Conservation (phyloP, 1,284 basidiomycete species). For the Tilletia indica region DNA sequence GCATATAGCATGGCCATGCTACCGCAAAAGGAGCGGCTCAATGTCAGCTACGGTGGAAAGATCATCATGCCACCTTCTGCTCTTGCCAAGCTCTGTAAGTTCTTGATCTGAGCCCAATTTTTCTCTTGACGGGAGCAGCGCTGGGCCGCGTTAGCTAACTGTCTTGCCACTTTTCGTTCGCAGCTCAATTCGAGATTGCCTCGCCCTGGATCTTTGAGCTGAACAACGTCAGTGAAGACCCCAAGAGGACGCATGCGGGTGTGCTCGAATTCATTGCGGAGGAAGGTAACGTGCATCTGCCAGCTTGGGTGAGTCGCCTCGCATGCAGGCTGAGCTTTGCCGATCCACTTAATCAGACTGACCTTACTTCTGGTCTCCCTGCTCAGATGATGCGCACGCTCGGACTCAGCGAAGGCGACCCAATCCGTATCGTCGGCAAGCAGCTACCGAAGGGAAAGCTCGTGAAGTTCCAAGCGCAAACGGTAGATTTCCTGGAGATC, state of each 20-base stretch:
- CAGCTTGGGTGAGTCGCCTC: slow-evolving; percentile 71
- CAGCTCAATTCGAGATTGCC: slow-evolving; percentile 80
- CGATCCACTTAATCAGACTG: not conserved
- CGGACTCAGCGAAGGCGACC: slow-evolving; percentile 87
- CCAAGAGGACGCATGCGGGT: slow-evolving; percentile 76
- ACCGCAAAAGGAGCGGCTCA: slow-evolving; percentile 73
- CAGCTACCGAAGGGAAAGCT: slow-evolving; percentile 89
- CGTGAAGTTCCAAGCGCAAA: slow-evolving; percentile 95
- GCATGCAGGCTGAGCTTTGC: not conserved
- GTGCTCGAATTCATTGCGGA: slow-evolving; percentile 98
- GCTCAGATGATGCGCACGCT: slow-evolving; percentile 91
- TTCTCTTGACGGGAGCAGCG: no score
- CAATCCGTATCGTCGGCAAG: slow-evolving; percentile 84
- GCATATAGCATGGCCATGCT: slow-evolving; percentile 85
- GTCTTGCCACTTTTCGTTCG: slow-evolving; percentile 17
- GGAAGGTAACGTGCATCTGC: slow-evolving; percentile 90
- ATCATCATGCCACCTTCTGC: slow-evolving; percentile 98
- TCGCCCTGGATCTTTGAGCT: slow-evolving; percentile 95
- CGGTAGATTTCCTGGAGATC: slow-evolving; percentile 85
- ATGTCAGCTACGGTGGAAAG: slow-evolving; percentile 94
- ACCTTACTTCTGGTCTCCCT: not conserved
- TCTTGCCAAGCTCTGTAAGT: slow-evolving; percentile 74
- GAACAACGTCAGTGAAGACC: slow-evolving; percentile 67
- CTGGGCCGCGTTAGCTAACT: not conserved
- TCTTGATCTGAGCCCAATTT: not conserved